Conservation (phyloP, 441 rosid genomes). For the Adansonia madagascariensis region DNA sequence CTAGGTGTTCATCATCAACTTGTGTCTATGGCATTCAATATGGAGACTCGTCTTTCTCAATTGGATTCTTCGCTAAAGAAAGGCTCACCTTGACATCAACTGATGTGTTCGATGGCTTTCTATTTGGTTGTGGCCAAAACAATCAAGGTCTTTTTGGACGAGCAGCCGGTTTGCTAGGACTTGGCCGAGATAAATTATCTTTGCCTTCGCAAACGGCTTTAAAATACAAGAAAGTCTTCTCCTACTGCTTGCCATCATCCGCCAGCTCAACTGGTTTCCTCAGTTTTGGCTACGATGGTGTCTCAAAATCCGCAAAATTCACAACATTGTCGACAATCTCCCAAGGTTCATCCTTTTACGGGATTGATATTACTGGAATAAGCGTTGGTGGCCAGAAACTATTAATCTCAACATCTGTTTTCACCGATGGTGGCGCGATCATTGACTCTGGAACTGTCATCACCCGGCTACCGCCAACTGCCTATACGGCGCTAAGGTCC, state of each 20-base stretch:
- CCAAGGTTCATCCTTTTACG: slow-evolving; percentile 48
- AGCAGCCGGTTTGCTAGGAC: slow-evolving; percentile 74
- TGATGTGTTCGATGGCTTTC: slow-evolving; percentile 47
- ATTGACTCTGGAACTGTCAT: slow-evolving; percentile 74
- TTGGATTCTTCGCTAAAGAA: slow-evolving; percentile 69
- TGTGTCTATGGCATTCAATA: slow-evolving; percentile 76
- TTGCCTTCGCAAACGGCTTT: slow-evolving; percentile 65
- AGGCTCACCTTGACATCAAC: slow-evolving; percentile 50
- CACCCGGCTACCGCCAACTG: slow-evolving; percentile 62
- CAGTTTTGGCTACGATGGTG: slow-evolving; percentile 55
- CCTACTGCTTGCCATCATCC: slow-evolving; percentile 80
- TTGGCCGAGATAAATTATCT: slow-evolving; percentile 70
- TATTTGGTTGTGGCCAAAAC: slow-evolving; percentile 78
- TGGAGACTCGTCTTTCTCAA: slow-evolving; percentile 68
- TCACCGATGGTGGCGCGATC: slow-evolving; percentile 46
- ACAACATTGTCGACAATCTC: slow-evolving; percentile 59
- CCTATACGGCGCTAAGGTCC: slow-evolving; percentile 45
- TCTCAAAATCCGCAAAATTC: slow-evolving; percentile 48
- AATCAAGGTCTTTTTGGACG: slow-evolving; percentile 69
- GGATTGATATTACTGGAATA: slow-evolving; percentile 50
- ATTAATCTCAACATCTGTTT: slow-evolving; percentile 47
- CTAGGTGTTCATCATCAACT: slow-evolving; percentile 51
- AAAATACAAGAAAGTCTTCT: slow-evolving; percentile 64
- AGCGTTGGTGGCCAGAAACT: slow-evolving; percentile 50
- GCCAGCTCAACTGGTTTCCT: slow-evolving; percentile 69